Conservation (phyloP, 176 grass and related monocot genomes). For the Cenchrus americanus region DNA sequence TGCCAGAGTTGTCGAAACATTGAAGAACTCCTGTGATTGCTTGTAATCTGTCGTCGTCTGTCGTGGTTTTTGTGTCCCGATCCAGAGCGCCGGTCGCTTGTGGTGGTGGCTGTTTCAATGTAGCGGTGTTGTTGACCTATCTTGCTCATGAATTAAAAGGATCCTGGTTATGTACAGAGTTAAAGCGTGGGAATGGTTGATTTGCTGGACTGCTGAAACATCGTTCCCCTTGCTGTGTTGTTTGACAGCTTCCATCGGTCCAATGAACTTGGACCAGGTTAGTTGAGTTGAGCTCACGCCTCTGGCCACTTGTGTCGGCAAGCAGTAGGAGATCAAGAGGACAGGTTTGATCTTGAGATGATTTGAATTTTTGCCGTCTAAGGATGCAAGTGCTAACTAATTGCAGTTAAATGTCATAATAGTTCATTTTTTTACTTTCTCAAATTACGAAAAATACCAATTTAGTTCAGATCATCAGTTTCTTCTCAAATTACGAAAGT, state of each 20-base stretch:
- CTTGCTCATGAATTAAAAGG: conserved; percentile 25
- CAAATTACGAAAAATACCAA: no score
- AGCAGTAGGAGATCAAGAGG: background rate
- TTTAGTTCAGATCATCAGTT: no score
- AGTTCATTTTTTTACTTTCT: no score
- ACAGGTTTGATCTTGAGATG: background rate
- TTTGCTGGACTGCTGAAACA: background rate
- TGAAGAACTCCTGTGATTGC: conserved; percentile 50
- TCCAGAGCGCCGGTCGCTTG: background rate
- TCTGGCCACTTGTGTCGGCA: background rate
- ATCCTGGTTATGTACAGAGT: conserved; percentile 42
- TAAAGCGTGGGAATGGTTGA: conserved; percentile 35
- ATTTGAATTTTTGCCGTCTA: background rate
- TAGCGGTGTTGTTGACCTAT: conserved; percentile 38
- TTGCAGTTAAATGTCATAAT: no score
- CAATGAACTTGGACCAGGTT: background rate
- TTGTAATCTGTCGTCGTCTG: conserved; percentile 7
- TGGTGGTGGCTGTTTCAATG: conserved; percentile 40
- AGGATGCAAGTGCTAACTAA: no score
- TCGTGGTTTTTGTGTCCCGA: conserved; percentile 42
- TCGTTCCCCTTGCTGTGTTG: background rate
- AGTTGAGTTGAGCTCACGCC: background rate
- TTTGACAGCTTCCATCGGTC: background rate
- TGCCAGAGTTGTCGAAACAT: conserved; percentile 44
- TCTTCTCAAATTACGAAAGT: no score